These are phyloP conservation scores for Microstroma glucosiphilum DNA, from an alignment of 1,284 basidiomycete species.

Conservation along the genomic window DNA sequence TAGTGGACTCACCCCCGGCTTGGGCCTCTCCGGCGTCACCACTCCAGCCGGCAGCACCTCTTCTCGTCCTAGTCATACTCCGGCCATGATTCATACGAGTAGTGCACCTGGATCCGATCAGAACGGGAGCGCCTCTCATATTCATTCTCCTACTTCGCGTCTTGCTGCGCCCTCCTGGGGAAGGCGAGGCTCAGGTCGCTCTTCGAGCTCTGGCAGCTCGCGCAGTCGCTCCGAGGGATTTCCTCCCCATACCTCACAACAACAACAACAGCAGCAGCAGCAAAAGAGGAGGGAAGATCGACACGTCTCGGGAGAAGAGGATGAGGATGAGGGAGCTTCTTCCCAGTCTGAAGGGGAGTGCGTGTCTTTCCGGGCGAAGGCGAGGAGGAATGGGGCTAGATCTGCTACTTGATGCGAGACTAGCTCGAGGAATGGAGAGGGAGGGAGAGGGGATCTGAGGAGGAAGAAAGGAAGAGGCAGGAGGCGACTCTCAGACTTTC, in stretches of 20 bases:
- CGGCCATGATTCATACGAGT: neutral
- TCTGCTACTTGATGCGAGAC: neutral
- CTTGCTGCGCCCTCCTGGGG: too few species aligned
- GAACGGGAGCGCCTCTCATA: neutral
- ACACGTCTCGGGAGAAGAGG: neutral
- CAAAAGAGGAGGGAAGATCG: neutral
- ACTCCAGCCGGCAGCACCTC: neutral
- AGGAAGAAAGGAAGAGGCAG: neutral
- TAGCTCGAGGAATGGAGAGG: neutral
- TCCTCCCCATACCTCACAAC: neutral
- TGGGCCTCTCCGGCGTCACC: neutral
- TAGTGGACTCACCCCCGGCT: neutral
- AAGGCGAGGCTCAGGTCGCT: too few species aligned
- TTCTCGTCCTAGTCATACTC: neutral
- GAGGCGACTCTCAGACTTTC: too few species aligned
- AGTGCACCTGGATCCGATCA: neutral
- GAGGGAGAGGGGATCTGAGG: neutral
- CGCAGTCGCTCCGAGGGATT: neutral
- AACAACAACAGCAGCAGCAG: neutral
- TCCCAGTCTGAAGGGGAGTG: neutral
- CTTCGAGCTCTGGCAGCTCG: too few species aligned
- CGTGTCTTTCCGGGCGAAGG: slow-evolving; percentile 2
- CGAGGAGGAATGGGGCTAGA: neutral
- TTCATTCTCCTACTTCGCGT: too few species aligned
- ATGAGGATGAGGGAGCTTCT: neutral